Evolutionary conservation across 2,329 filamentous ascomycete species (phyloP), one percentile per base, ranked within the genome.

Genomic region (Fusarium sp.): DNA sequence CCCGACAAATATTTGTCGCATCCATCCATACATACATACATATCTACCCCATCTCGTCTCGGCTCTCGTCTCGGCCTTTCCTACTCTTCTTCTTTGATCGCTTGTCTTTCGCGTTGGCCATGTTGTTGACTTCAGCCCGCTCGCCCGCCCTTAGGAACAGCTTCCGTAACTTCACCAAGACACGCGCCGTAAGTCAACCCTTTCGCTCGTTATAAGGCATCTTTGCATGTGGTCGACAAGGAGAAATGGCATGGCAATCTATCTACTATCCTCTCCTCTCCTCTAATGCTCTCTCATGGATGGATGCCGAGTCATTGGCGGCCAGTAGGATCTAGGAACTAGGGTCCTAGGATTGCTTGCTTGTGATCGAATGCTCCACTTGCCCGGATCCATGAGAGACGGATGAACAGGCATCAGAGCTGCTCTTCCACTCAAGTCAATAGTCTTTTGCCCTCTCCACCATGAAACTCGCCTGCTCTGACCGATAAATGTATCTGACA

Each of bases 51-150:
- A 46, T 42, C 35, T 55, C 45, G 23, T 25, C 23, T 37, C 41
- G 37, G 29, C 41, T 57, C 35, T 38, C 44, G 42, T 46, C 55
- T 65, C 51, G 45, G 45, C 58, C 19, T 52, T 54, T 59, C 49
- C 61, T 45, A 23, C 37, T 41, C 51, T 62, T 57, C 42, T 51
- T 38, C 49, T 54, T 45, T 59, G 55, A 35, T 51, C 39, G 39
- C 60, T 57, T 45, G 63, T 63, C 46, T 48, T 66, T 66, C 38
- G 56, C 33, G 62, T 69, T 68, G 78, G 80, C 79, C 78, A 82
- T 82, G 80, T 82, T 82, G 80, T 82, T 81, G 67, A 77, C 76
- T 73, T 75, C 75, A 71, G 75, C 77, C 63, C 80, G 80, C 71
- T 78, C 79, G 55, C 70, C 76, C 63, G 75, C 74, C 70, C 70